Evolutionary conservation across 2,329 filamentous ascomycete genomes (phyloP).

Genomic region (Uncinocarpus reesii): DNA sequence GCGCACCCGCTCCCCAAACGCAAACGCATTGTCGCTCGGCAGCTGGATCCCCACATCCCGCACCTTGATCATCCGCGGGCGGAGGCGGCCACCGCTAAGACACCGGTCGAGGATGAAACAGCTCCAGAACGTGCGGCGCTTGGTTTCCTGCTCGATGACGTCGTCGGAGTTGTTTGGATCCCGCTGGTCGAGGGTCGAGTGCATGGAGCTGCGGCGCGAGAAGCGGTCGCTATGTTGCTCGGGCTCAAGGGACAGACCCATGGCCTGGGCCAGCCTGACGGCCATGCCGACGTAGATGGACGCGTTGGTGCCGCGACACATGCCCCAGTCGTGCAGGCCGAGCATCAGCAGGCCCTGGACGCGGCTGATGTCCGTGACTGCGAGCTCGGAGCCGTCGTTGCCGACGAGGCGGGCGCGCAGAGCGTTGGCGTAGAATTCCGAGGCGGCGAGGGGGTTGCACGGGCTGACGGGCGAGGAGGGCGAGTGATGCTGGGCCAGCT

Average conservation of each 20-base stretch:
- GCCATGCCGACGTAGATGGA: conserved; percentile 43
- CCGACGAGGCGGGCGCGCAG: conserved; percentile 40
- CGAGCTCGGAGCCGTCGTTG: conserved; percentile 34
- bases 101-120: conserved; percentile 50
- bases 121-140: conserved; percentile 48
- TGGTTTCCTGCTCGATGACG: conserved; percentile 45
- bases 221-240: conserved; percentile 38
- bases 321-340: conserved; percentile 48
- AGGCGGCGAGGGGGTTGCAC: conserved; percentile 42
- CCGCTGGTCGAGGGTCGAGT: conserved; percentile 23
- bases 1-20: conserved; percentile 45
- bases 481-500: conserved; percentile 40
- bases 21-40: conserved; percentile 47
- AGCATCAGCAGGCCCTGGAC: conserved; percentile 48
- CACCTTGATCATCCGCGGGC: conserved; percentile 44
- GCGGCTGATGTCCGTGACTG: conserved; percentile 39
- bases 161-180: conserved; percentile 36
- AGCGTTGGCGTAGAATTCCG: conserved; percentile 47
- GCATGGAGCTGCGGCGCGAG: conserved; percentile 2
- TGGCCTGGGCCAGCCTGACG: conserved; percentile 37
- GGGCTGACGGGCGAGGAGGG: conserved; percentile 34
- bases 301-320: conserved; percentile 43
- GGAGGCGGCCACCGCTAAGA: conserved; percentile 44
- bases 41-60: conserved; percentile 45
- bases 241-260: conserved; percentile 38